Percentiles rank a stretch among this genome's conserved stretches.
These are phyloP conservation scores for Diaporthe sp. DNA, from an alignment of 2,329 filamentous ascomycete species.

Conservation along the genomic window DNA sequence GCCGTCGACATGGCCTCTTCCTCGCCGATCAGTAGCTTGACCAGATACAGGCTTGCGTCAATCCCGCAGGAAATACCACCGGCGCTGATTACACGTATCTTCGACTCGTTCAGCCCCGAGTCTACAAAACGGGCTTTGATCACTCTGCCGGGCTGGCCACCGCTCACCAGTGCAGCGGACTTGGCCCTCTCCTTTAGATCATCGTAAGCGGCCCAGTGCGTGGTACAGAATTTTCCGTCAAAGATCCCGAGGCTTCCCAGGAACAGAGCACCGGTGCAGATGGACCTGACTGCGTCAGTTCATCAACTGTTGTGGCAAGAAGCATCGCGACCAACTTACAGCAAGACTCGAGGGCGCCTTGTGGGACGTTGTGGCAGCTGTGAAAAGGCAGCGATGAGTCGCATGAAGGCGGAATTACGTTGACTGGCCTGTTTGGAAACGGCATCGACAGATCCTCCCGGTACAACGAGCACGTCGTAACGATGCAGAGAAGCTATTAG, in stretches of 20 bases:
- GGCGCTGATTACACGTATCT: not conserved
- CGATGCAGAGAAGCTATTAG: not conserved
- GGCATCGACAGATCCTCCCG: not conserved
- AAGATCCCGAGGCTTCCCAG: slow-evolving; percentile 1
- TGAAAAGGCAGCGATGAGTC: slow-evolving; percentile 1
- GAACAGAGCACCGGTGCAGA: slow-evolving; percentile 15
- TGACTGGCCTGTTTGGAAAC: not conserved
- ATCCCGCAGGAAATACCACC: slow-evolving; percentile 6
- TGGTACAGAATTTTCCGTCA: slow-evolving; percentile 2
- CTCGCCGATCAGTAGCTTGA: slow-evolving; percentile 29
- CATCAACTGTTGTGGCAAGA: rapidly evolving
- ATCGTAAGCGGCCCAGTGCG: slow-evolving; percentile 7
- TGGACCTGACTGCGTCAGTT: not conserved
- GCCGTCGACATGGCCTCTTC: slow-evolving; percentile 23
- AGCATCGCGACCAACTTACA: not conserved
- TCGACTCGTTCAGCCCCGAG: not conserved
- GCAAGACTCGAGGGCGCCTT: not conserved
- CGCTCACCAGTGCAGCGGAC: not conserved
- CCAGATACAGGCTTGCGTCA: slow-evolving; percentile 27
- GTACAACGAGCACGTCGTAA: not conserved
- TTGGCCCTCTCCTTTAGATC: slow-evolving; percentile 1
- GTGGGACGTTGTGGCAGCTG: not conserved
- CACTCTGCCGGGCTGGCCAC: not conserved
- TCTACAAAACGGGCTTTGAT: slow-evolving; percentile 1
- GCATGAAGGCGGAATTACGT: slow-evolving; percentile 2